These are phyloP conservation scores for Coemansia sp. DNA, from an alignment of 192 early-diverging fungal genomes.

Conservation along the genomic window DNA sequence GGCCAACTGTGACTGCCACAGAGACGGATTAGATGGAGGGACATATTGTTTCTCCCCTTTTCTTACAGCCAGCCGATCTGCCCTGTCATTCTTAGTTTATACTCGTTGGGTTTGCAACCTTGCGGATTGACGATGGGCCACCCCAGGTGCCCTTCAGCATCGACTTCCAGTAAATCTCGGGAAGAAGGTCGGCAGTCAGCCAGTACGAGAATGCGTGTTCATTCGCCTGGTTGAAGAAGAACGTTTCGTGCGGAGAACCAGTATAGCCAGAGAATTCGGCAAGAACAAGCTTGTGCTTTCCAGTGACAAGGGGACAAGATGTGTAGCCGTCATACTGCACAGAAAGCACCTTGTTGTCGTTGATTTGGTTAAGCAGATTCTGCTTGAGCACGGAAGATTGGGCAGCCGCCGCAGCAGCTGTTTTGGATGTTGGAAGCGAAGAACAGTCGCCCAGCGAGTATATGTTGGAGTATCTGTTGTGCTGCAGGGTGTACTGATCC, in stretches of 20 bases:
- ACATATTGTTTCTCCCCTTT: too few species aligned
- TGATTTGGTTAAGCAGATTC: constrained; percentile 68
- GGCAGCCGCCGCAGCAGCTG: constrained; percentile 82
- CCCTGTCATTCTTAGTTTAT: constrained; percentile 16
- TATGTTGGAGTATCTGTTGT: constrained; percentile 74
- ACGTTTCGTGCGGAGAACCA: constrained; percentile 73
- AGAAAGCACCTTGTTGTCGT: constrained; percentile 51
- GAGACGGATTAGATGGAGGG: too few species aligned
- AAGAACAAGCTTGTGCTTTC: constrained; percentile 76
- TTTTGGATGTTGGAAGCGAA: constrained; percentile 86
- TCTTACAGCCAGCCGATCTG: too few species aligned
- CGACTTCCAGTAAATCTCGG: constrained; percentile 77
- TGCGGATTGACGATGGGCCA: constrained; percentile 67
- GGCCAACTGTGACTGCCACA: too few species aligned
- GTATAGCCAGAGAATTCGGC: constrained; percentile 86
- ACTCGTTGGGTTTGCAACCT: constrained; percentile 56
- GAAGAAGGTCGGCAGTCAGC: constrained; percentile 78
- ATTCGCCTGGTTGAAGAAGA: constrained; percentile 78
- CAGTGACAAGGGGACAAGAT: constrained; percentile 79
- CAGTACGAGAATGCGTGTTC: constrained; percentile 68
- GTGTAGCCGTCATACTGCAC: constrained; percentile 82
- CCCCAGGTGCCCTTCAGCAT: constrained; percentile 79
- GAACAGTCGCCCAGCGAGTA: constrained; percentile 84
- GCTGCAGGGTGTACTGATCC: constrained; percentile 75
- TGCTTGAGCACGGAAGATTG: constrained; percentile 74